A percentile compares a stretch with the other conserved stretches of the same genome.
These are phyloP conservation scores for Thalia dealbata DNA, from an alignment of 176 grass and related monocot species.

Conservation along the genomic window DNA sequence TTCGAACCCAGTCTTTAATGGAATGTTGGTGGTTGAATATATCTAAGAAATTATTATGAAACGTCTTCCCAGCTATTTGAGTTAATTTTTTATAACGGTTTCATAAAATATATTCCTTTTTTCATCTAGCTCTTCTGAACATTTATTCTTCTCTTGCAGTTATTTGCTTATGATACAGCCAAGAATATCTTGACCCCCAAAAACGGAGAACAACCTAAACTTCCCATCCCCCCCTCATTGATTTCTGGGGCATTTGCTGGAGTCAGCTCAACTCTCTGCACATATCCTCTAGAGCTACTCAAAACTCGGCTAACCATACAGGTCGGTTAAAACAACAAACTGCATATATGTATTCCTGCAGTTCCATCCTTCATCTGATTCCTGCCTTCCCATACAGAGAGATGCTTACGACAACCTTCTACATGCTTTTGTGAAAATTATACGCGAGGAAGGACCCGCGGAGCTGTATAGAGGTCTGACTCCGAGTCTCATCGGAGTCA, in stretches of 20 bases:
- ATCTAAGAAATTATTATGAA: neutral
- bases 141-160: constrained; percentile 35
- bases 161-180: constrained; percentile 70
- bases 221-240: constrained; percentile 48
- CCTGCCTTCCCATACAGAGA: constrained; percentile 40
- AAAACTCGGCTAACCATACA: constrained; percentile 89
- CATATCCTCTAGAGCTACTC: constrained; percentile 75
- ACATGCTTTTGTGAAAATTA: constrained; percentile 67
- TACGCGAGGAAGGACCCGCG: constrained; percentile 38
- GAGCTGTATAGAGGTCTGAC: constrained; percentile 70
- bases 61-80: neutral
- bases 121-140: neutral
- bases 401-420: constrained; percentile 60
- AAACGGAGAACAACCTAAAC: constrained; percentile 33
- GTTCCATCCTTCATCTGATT: neutral
- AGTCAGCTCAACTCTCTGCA: constrained; percentile 68
- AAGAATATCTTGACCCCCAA: constrained; percentile 58
- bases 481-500: constrained; percentile 73
- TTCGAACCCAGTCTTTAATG: too few relatives aligned
- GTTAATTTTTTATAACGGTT: neutral
- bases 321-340: constrained; percentile 26
- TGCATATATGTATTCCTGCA: constrained; percentile 5
- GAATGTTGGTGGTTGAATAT: too few relatives aligned
- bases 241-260: constrained; percentile 72
- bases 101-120: neutral